phyloP scores from a whole-genome alignment of 2,329 filamentous ascomycete genomes.

The Coleophoma eucalyptorum region DNA sequence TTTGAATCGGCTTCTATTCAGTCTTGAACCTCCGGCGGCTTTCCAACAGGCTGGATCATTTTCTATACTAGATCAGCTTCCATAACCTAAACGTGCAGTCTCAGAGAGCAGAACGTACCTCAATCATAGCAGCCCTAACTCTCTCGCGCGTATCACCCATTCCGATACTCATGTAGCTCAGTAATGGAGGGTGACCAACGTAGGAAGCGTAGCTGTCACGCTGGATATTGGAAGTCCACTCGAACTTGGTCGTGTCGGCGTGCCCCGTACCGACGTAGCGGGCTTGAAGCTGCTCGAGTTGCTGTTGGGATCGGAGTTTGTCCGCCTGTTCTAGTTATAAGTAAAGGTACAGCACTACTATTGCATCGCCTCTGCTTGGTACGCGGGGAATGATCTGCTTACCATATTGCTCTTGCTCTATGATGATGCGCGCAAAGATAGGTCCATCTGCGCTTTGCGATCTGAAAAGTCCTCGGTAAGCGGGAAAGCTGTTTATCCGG shows the following conservation, averaged over 20 bases:
- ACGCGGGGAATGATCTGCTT: not conserved
- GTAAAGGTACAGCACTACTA: too few species aligned
- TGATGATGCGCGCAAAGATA: too few species aligned
- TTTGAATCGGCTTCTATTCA: slow-evolving; percentile 14
- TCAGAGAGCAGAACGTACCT: slow-evolving; percentile 40
- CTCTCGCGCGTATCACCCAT: slow-evolving; percentile 82
- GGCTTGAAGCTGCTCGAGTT: slow-evolving; percentile 93
- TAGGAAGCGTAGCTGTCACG: slow-evolving; percentile 90
- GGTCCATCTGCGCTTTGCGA: too few species aligned
- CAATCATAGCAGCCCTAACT: slow-evolving; percentile 74
- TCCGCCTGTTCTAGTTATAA: slow-evolving; percentile 61
- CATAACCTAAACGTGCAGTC: not conserved
- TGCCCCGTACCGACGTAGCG: slow-evolving; percentile 96
- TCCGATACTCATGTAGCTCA: slow-evolving; percentile 86
- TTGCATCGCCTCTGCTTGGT: too few species aligned
- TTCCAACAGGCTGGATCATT: slow-evolving; percentile 65
- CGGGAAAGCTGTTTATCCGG: too few species aligned
- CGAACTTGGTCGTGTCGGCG: slow-evolving; percentile 94
- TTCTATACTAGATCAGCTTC: slow-evolving; percentile 39
- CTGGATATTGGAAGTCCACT: slow-evolving; percentile 94
- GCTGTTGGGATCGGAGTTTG: slow-evolving; percentile 95
- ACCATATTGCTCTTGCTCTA: slow-evolving; percentile 11
- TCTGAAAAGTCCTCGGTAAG: too few species aligned
- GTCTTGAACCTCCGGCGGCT: slow-evolving; percentile 56
- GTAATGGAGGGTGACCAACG: slow-evolving; percentile 81